These are phyloP conservation scores for Lachnellula willkommii DNA, from an alignment of 2,329 filamentous ascomycete species.

Conservation along the genomic window DNA sequence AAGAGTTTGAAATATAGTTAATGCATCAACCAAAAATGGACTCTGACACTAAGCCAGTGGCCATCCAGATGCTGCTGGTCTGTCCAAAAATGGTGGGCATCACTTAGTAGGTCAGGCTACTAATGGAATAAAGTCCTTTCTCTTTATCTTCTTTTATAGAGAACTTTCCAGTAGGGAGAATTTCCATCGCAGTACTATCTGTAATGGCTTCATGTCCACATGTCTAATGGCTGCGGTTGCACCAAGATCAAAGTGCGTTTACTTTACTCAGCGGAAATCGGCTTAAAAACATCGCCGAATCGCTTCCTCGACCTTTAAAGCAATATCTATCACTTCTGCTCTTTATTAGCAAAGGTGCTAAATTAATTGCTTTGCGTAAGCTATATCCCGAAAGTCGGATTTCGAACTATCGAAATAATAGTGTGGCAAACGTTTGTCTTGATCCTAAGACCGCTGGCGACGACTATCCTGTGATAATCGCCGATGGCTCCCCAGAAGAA, in stretches of 20 bases:
- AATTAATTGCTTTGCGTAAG: conserved; percentile 7
- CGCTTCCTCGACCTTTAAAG: conserved; percentile 10
- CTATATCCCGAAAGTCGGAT: conserved; percentile 14
- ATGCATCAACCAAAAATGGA: too few relatives aligned
- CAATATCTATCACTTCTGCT: conserved; percentile 14
- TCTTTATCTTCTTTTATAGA: too few relatives aligned
- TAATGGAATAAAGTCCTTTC: too few relatives aligned
- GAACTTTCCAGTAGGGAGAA: too few relatives aligned
- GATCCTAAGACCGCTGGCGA: conserved; percentile 10
- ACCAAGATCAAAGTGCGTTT: conserved; percentile 10
- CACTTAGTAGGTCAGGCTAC: too few relatives aligned
- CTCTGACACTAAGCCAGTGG: too few relatives aligned
- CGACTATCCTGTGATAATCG: conserved; percentile 15
- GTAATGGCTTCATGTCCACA: too few relatives aligned
- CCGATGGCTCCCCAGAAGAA: conserved; percentile 9
- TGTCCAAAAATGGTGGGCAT: too few relatives aligned
- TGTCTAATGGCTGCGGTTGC: conserved; percentile 11
- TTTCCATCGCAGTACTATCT: too few relatives aligned
- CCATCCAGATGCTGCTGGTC: too few relatives aligned
- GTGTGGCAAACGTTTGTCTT: conserved; percentile 16
- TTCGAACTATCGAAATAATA: conserved; percentile 11
- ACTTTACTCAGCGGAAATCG: conserved; percentile 9
- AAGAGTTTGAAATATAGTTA: too few relatives aligned
- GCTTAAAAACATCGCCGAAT: conserved; percentile 13
- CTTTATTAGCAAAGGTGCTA: conserved; percentile 14